Percentiles rank a stretch among this genome's conserved stretches.
Conservation (phyloP, 177 flowering plant genomes). For the Tripterygium wilfordii region DNA sequence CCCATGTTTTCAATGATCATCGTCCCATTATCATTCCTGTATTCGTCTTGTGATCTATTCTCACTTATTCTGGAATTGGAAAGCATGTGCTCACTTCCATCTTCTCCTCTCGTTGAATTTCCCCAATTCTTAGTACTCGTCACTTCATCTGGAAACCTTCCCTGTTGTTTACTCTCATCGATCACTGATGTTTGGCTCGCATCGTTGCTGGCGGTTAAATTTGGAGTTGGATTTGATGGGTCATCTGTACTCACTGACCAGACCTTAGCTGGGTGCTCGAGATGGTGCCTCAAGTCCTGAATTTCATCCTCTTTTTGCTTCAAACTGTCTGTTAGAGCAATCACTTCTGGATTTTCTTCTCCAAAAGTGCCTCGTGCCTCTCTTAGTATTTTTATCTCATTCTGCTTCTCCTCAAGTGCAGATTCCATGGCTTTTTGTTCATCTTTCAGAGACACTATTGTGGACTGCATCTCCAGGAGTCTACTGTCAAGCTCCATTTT, state of each 20-base stretch:
- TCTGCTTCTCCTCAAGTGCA: constrained; percentile 46
- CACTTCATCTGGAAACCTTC: not conserved
- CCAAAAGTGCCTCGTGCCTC: constrained; percentile 16
- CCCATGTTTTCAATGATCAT: too few species aligned
- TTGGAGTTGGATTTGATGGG: constrained; percentile 22
- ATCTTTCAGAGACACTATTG: constrained; percentile 49
- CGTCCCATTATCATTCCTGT: too few species aligned
- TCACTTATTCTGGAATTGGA: too few species aligned
- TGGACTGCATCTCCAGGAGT: constrained; percentile 46
- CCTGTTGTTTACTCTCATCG: not conserved
- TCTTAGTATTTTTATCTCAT: constrained; percentile 36
- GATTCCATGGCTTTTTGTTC: constrained; percentile 40
- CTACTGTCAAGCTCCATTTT: constrained; percentile 45
- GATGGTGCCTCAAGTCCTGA: constrained; percentile 33
- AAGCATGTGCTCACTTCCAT: too few species aligned
- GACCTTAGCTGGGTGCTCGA: constrained; percentile 16
- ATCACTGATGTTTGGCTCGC: not conserved
- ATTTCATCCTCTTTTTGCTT: constrained; percentile 52
- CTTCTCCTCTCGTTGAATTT: too few species aligned
- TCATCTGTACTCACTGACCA: constrained; percentile 34
- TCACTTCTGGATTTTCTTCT: constrained; percentile 18
- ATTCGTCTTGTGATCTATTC: too few species aligned
- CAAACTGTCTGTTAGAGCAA: constrained; percentile 25
- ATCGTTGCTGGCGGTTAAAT: constrained; percentile 11
- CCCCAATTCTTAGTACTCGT: not conserved